Conservation (phyloP, 108 stramenopile genomes). For the Heterococcus sp. region DNA sequence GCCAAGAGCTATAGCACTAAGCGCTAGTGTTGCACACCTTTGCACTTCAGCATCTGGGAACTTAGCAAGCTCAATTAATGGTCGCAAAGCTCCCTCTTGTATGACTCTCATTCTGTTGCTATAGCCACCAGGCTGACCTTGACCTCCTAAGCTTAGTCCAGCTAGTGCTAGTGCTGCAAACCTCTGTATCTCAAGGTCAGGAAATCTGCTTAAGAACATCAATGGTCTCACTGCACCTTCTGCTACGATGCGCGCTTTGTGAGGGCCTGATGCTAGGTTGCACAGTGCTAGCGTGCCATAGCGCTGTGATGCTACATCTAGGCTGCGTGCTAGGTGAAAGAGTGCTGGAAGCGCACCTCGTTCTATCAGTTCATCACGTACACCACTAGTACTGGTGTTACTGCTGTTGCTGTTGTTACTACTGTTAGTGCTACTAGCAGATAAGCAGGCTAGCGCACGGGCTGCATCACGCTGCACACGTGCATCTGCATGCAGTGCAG, state of each 20-base stretch:
- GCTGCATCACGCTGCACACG: conserved; percentile 70
- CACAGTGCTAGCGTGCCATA: conserved; percentile 73
- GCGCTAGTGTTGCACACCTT: conserved; percentile 64
- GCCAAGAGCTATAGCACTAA: conserved; percentile 67
- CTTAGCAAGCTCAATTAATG: conserved; percentile 65
- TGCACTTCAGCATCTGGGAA: conserved; percentile 71
- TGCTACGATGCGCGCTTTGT: conserved; percentile 61
- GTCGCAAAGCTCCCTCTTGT: conserved; percentile 64
- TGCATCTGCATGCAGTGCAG: conserved; percentile 57
- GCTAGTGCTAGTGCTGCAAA: conserved; percentile 71
- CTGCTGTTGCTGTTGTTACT: conserved; percentile 58
- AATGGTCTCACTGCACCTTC: conserved; percentile 69
- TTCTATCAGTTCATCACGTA: not conserved
- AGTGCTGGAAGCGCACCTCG: conserved; percentile 59
- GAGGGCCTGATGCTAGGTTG: conserved; percentile 61
- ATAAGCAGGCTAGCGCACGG: conserved; percentile 66
- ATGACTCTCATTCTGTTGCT: conserved; percentile 62
- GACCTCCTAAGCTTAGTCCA: conserved; percentile 69
- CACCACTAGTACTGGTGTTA: conserved; percentile 52
- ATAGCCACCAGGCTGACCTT: conserved; percentile 7
- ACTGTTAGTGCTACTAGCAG: no score
- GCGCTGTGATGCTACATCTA: conserved; percentile 71
- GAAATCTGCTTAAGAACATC: conserved; percentile 68
- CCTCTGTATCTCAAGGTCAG: conserved; percentile 76
- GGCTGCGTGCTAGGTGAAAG: conserved; percentile 69